A percentile compares a stretch with the other conserved stretches of the same genome.
These are phyloP conservation scores for Lasiosphaeriaceae sp. DNA, from an alignment of 495 filamentous ascomycete genomes.

Conservation along the genomic window DNA sequence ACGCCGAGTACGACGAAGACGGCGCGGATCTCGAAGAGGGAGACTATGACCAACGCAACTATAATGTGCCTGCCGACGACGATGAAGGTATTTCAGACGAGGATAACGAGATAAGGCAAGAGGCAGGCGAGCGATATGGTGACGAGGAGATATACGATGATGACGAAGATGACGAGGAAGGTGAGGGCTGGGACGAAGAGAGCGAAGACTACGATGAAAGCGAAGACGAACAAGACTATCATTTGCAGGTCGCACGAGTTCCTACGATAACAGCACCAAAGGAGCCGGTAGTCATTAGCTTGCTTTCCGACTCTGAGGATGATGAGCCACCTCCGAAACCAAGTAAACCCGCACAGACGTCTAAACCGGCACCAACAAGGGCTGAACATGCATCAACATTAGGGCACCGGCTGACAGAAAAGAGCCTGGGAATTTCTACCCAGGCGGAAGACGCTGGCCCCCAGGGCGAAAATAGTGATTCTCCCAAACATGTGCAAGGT, in stretches of 20 bases:
- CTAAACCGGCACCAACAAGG: neutral
- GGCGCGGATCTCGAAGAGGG: conserved; percentile 27
- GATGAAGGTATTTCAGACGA: conserved; percentile 35
- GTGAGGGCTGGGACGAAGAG: conserved; percentile 16
- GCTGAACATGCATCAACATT: neutral
- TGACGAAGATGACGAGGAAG: conserved; percentile 23
- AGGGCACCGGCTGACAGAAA: neutral
- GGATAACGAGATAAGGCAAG: conserved; percentile 36
- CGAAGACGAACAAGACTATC: conserved; percentile 14
- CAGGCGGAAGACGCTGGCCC: too few relatives aligned
- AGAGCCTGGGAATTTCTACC: neutral
- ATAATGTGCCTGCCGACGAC: conserved; percentile 23
- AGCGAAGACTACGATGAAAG: conserved; percentile 16
- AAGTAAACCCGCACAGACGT: conserved; percentile 2
- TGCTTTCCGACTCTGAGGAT: conserved; percentile 38
- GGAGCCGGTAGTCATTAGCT: conserved; percentile 31
- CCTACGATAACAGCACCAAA: conserved; percentile 3
- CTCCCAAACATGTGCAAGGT: too few relatives aligned
- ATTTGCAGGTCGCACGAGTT: conserved; percentile 2
- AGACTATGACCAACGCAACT: conserved; percentile 29
- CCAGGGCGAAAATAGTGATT: too few relatives aligned
- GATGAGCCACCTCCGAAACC: conserved; percentile 18
- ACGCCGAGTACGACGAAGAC: conserved; percentile 22
- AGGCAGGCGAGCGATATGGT: conserved; percentile 33
- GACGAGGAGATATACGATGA: conserved; percentile 35